Evolutionary conservation across 2,329 filamentous ascomycete genomes (phyloP).

Genomic region (Metarhizium anisopliae): DNA sequence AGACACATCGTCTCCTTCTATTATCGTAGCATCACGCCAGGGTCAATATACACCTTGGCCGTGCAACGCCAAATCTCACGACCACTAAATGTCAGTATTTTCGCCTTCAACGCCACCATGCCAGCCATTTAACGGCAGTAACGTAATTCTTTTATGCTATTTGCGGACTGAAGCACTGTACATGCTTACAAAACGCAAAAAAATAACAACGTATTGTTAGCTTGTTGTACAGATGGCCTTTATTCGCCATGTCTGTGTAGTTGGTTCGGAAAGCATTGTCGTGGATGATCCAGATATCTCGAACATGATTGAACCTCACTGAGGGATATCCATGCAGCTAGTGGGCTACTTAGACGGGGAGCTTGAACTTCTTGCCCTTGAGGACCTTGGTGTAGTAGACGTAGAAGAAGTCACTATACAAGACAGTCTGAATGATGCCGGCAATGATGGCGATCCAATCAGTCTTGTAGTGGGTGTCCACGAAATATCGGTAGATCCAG

Average conservation of each 20-base stretch:
- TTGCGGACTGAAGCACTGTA: not conserved
- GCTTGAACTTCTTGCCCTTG: constrained; percentile 81
- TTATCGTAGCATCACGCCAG: not conserved
- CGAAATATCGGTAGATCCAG: constrained; percentile 88
- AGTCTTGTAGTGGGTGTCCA: constrained; percentile 60
- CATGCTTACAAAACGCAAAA: not conserved
- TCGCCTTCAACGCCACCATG: constrained; percentile 4
- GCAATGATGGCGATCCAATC: constrained; percentile 85
- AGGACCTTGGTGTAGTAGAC: constrained; percentile 97
- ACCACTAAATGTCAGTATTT: not conserved
- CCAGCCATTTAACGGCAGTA: constrained; percentile 4
- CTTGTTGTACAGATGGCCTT: not conserved
- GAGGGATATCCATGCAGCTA: not conserved
- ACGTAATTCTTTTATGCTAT: not conserved
- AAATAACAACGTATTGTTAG: not conserved
- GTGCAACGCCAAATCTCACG: not conserved
- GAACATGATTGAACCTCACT: not conserved
- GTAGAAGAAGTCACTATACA: constrained; percentile 99
- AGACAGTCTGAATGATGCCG: constrained; percentile 82
- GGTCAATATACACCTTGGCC: not conserved
- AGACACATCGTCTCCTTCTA: not conserved
- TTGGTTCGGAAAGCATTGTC: not conserved
- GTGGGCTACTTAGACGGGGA: constrained; percentile 56
- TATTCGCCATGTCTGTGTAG: not conserved
- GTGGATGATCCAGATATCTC: constrained; percentile 7